phyloP scores from a whole-genome alignment of 495 filamentous ascomycete species.

The Diplogelasinospora grovesii region DNA sequence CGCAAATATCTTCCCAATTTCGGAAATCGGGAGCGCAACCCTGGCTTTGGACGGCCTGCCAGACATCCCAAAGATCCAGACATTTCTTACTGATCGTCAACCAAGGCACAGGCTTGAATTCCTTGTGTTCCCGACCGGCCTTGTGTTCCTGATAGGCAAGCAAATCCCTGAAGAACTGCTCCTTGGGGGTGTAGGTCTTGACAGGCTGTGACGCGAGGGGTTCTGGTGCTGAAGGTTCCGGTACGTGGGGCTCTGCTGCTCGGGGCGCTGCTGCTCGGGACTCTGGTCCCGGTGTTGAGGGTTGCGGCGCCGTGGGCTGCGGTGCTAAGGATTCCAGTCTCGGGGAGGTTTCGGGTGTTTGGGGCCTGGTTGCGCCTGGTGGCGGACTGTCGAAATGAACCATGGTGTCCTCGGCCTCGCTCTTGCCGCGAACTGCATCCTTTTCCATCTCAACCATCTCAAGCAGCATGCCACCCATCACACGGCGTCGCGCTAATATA shows the following conservation, averaged over 20 bases:
- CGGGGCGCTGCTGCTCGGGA: background rate
- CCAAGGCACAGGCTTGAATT: constrained; percentile 15
- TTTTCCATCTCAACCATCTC: too few species aligned
- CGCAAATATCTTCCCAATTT: constrained; percentile 34
- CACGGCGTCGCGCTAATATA: too few species aligned
- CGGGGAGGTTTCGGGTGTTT: too few species aligned
- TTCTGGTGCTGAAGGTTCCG: background rate
- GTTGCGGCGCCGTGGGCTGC: background rate
- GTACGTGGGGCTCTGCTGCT: background rate
- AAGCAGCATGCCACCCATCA: too few species aligned
- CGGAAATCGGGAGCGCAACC: constrained; percentile 17
- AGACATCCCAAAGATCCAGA: constrained; percentile 32
- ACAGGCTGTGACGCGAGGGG: background rate
- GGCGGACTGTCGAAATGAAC: too few species aligned
- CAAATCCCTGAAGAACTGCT: constrained; percentile 25
- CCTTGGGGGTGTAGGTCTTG: background rate
- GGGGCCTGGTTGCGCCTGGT: too few species aligned
- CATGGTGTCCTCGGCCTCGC: too few species aligned
- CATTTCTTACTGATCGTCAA: constrained; percentile 17
- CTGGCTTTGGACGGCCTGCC: constrained; percentile 25
- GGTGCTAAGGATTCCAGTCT: constrained; percentile 3
- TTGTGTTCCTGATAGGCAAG: constrained; percentile 14
- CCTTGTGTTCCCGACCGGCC: background rate
- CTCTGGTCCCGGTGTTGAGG: background rate
- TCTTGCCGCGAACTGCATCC: too few species aligned